Evolutionary conservation across 371 early-diverging fungal genomes (phyloP).

Genomic region (Mucor indicus): DNA sequence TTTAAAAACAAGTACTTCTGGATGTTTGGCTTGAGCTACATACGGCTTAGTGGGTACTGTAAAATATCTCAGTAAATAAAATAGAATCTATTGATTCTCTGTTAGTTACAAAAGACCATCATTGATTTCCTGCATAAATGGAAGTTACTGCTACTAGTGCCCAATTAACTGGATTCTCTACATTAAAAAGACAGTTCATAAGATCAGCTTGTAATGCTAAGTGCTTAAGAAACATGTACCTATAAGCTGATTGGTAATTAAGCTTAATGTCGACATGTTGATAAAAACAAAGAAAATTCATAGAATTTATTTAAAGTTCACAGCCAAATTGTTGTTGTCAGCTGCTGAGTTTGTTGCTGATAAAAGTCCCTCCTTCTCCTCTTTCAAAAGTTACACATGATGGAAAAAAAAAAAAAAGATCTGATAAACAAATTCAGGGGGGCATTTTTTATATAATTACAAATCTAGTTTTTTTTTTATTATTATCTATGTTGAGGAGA

Average conservation of each 20-base stretch:
- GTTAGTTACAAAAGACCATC: background rate
- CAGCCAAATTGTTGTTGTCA: too few relatives aligned
- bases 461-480: slow-evolving; percentile 1
- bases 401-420: background rate
- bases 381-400: too few relatives aligned
- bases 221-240: too few relatives aligned
- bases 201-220: too few relatives aligned
- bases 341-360: too few relatives aligned
- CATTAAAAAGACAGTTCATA: background rate
- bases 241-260: background rate
- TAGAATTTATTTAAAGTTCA: too few relatives aligned
- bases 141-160: slow-evolving; percentile 15
- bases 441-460: too few relatives aligned
- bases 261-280: slow-evolving; percentile 4
- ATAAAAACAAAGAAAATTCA: slow-evolving; percentile 1
- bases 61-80: slow-evolving; percentile 13
- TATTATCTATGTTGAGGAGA: background rate
- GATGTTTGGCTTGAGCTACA: slow-evolving; percentile 34
- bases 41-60: slow-evolving; percentile 7
- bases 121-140: background rate
- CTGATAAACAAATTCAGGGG: slow-evolving; percentile 1
- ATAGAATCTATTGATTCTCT: slow-evolving; percentile 8
- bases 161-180: slow-evolving; percentile 29
- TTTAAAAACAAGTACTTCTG: slow-evolving; percentile 57
- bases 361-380: background rate